Evolutionary conservation across 176 grass and related monocot genomes (phyloP).

Genomic region (Microstegium vimineum): DNA sequence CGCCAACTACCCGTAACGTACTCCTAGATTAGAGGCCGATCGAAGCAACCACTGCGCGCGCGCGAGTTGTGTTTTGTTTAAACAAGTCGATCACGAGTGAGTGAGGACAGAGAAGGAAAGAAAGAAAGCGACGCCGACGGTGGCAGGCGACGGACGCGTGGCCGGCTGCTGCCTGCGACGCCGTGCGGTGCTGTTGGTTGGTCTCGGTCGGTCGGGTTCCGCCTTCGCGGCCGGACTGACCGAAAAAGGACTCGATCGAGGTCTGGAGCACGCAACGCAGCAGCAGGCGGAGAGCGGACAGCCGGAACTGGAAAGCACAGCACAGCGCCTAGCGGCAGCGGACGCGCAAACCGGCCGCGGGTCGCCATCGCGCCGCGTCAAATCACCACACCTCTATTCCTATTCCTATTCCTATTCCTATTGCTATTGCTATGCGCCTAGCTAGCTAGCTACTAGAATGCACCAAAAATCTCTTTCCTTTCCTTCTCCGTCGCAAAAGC

Average conservation of each 20-base stretch:
- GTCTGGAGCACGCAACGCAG: too few relatives aligned
- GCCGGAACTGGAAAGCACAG: too few relatives aligned
- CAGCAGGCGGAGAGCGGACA: not conserved
- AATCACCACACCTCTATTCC: not conserved
- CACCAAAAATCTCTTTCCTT: not conserved
- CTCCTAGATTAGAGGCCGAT: not conserved
- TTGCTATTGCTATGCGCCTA: too few relatives aligned
- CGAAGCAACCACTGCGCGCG: too few relatives aligned
- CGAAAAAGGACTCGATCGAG: too few relatives aligned
- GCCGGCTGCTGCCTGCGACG: not conserved
- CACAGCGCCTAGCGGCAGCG: too few relatives aligned
- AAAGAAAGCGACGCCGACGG: not conserved
- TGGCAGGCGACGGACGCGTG: not conserved
- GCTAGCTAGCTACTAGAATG: too few relatives aligned
- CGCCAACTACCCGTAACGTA: not conserved
- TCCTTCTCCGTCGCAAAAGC: not conserved
- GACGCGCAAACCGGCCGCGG: slow-evolving; percentile 14
- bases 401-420: too few relatives aligned
- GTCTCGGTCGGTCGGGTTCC: not conserved
- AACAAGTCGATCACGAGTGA: not conserved
- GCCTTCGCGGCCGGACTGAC: too few relatives aligned
- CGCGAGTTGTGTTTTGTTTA: too few relatives aligned
- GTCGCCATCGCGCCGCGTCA: slow-evolving; percentile 21
- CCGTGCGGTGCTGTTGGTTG: not conserved
- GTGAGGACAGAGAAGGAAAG: not conserved